Base-by-base conservation (phyloP, 306 rosid genomes). In the Glycine soja region DNA sequence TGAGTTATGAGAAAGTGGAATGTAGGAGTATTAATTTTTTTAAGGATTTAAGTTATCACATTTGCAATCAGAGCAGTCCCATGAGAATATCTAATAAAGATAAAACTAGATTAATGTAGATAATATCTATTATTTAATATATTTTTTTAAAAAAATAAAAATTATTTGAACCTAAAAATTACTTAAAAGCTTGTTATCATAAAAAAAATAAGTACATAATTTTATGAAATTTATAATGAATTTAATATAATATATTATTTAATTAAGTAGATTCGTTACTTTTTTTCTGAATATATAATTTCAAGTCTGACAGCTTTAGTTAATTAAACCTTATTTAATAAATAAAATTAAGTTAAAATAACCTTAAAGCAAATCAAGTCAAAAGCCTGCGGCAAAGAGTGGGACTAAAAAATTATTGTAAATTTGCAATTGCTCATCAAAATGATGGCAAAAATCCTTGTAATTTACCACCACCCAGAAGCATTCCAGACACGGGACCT, bases 61-160 rank as follows among this genome's bases (percentile, higher is more conserved):
- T 32, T 72, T n/a, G 14, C 34, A 15, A 78, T 79, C 38, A 32
- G 14, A 79, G 14, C 40, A 51, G 76, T 67, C 74, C 68, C 75
- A 0, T 36, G 3, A 36, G 5, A 50, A 11, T 50, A 50, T 12
- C 6, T 50, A 12, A 50, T 12, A 12, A 50, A 4, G 15, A 15
- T 50, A 2, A 42, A 42, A 42, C 7, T 42, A 42, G 46, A 42
- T 42, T 38, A 38, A 38, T 0, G 43, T 4, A 38, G 43, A 38
- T 42, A 6, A 42, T 40, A 40, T 7, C 43, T 40, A 5, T 40
- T 4, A 40, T 40, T 4, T 40, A 46, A 47, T 10, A 47, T 10
- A 11, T 1, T 12, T 50, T 50, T 50, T 50, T 40, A 40, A 50
- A 50, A 50, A 2, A 1, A 48, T 3, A 50, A 50, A 2, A 1